A percentile compares a stretch with the other conserved stretches of the same genome.
Evolutionary conservation across 2,329 filamentous ascomycete species (phyloP).

Genomic region (Colletotrichum higginsianum): DNA sequence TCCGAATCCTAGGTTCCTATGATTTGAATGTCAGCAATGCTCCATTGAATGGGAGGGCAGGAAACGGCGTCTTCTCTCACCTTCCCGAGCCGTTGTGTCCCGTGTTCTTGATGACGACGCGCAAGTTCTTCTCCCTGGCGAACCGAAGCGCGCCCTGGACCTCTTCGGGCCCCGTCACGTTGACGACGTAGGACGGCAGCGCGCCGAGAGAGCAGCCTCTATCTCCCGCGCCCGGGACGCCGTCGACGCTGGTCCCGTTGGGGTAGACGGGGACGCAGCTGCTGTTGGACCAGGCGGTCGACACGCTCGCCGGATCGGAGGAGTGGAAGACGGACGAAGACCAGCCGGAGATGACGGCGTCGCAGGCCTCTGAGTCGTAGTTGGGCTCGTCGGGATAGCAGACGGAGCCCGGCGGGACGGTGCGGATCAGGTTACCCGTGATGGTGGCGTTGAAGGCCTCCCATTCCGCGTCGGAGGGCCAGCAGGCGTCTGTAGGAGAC

Average conservation of each 20-base stretch:
- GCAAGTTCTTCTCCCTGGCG: too few species aligned
- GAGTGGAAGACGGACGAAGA: constrained; percentile 52
- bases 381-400: too few species aligned
- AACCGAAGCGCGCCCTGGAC: too few species aligned
- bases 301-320: constrained; percentile 6
- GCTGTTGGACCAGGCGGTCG: constrained; percentile 50
- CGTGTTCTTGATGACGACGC: too few species aligned
- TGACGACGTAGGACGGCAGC: constrained; percentile 46
- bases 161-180: constrained; percentile 3
- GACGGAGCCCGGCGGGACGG: constrained; percentile 63
- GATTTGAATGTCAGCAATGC: too few species aligned
- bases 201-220: constrained; percentile 40
- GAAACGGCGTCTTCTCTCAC: too few species aligned
- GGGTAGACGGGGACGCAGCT: constrained; percentile 56
- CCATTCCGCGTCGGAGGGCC: constrained; percentile 66
- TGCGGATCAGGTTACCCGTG: constrained; percentile 65
- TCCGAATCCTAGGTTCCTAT: too few species aligned
- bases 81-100: too few species aligned
- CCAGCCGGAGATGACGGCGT: too few species aligned
- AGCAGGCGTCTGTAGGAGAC: constrained; percentile 7
- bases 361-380: too few species aligned
- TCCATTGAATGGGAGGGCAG: too few species aligned
- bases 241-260: constrained; percentile 47
- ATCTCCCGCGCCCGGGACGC: constrained; percentile 47
- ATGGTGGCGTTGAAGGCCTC: constrained; percentile 65